Base-by-base conservation (phyloP, 108 stramenopile species). In the Conticribra guillardii region DNA sequence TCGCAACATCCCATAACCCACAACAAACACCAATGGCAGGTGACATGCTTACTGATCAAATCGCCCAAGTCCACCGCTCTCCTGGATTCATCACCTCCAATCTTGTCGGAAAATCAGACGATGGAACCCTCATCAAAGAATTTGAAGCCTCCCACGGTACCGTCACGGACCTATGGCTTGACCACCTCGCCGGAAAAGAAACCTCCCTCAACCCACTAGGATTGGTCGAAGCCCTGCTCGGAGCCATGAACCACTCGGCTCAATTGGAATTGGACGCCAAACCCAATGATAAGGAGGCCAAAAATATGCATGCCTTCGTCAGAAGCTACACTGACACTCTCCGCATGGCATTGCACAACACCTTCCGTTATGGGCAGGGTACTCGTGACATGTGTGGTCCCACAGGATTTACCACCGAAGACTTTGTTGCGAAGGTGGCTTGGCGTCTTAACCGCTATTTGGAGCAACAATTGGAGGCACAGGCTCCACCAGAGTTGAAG, bases 1-100 rank as follows among this genome's bases (percentile, higher is more conserved):
- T n/a, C n/a, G n/a, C n/a, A n/a, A n/a, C n/a, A n/a, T n/a, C n/a
- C n/a, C n/a, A n/a, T n/a, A n/a, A n/a, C n/a, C n/a, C n/a, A n/a
- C n/a, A n/a, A n/a, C n/a, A n/a, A n/a, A n/a, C n/a, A n/a, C n/a
- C n/a, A n/a, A n/a, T n/a, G n/a, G n/a, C n/a, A 67, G 66, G 66
- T 24, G 76, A 79, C 29, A 87, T 90, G 89, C 82, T 98, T 22
- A 98, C 97, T 21, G 97, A 97, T 86, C 95, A 98, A 79, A 91
- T 98, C 82, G 97, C 97, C 2, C 97, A 98, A 82, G 93, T 98
- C 15, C 97, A 98, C 72, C 96, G 97, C 60, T 96, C 96, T 21
- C 97, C 97, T 41, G 97, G 97, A 18, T 98, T 98, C 84, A 98
- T 97, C 68, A 98, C 97, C 2, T 93, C 92, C 28, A 98, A 98